Conservation (phyloP, 371 early-diverging fungal genomes). For the Circinella minor region DNA sequence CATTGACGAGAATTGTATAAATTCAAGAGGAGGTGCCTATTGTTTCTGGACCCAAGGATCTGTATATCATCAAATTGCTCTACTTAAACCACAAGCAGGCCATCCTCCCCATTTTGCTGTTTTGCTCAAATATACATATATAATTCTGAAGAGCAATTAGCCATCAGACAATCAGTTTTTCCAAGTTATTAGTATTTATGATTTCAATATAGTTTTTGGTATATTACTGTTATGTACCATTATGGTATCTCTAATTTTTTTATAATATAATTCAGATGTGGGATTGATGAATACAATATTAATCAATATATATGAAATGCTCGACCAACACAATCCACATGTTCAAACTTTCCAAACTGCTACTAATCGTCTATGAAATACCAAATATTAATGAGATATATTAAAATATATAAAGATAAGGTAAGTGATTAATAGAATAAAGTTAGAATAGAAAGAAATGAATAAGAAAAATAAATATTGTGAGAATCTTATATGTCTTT, state of each 20-base stretch:
- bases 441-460: no score
- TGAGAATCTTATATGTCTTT: no score
- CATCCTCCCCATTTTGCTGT: not conserved
- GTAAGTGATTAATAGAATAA: no score
- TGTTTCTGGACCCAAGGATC: slow-evolving; percentile 9
- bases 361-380: not conserved
- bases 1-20: slow-evolving; percentile 11
- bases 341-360: slow-evolving; percentile 3
- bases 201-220: not conserved
- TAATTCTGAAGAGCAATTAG: not conserved
- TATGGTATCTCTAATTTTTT: no score
- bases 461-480: no score
- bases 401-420: no score
- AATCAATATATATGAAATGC: not conserved
- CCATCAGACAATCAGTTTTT: not conserved
- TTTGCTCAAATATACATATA: slow-evolving; percentile 15
- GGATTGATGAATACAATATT: not conserved
- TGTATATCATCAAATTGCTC: slow-evolving; percentile 9
- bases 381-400: slow-evolving; percentile 5
- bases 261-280: no score
- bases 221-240: not conserved
- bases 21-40: slow-evolving; percentile 8
- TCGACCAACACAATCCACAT: not conserved
- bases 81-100: not conserved
- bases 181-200: not conserved